Evolutionary conservation across 2,329 filamentous ascomycete genomes (phyloP), one percentile per base, ranked within the genome.

Genomic region (Hirsutella minnesotensis): DNA sequence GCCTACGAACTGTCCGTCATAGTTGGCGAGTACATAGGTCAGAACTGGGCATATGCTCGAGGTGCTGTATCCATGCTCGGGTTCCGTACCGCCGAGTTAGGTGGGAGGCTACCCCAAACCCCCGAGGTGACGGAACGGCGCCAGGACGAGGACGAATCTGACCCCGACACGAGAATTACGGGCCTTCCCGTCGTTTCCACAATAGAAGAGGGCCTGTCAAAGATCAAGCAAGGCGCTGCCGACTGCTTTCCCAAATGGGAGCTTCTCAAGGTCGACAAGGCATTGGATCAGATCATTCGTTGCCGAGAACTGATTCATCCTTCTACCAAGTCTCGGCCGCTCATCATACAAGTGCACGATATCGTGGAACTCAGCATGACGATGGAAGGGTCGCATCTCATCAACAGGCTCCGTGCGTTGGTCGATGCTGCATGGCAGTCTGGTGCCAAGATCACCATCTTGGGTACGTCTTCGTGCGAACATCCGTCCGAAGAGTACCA

Each of bases 301-400:
- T 66, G 70, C 3, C 66, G 69, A 4, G 62, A 71, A 21, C 44
- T 55, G 18, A 64, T 61, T 44, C 49, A 58, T 18, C 51, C 58
- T 5, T 47, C 50, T 22, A 38, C 49, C 7, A 53, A 56, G 51
- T 56, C 53, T 56, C 69, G 58, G 19, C 70, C 70, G 20, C 70
- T 88, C 8, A 80, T 96, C 45, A 69, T 94, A 33, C 86, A 86
- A 52, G 66, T 95, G 12, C 77, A 84, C 56, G 86, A 96, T 57
- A 84, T 87, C 54, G 79, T 84, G 42, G 86, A 94, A 49, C 69
- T 98, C 9, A 77, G 73, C 52, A 74, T 75, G 55, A 81, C 83
- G 1, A 60, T 73, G 5, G 79, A 86, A 45, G 86, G 87, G 10
- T 70, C 75, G 2, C 71, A 75, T 19, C 74, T 96, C 27, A 64